Evolutionary conservation across 495 filamentous ascomycete genomes (phyloP).

Genomic region (Penicillium dipodomyicola): DNA sequence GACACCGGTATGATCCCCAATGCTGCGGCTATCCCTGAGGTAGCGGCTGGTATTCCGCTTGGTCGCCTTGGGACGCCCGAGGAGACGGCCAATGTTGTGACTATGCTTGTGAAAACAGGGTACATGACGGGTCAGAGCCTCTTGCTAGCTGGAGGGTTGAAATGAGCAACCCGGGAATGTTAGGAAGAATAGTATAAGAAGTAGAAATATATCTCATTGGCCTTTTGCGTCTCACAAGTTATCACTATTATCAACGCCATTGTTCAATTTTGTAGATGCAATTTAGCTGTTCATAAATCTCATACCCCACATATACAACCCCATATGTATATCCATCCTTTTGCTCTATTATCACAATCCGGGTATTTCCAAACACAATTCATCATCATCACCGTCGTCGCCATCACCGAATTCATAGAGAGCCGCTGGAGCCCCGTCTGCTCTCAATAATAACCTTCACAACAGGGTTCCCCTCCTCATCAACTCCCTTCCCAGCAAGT

Average conservation of each 20-base stretch:
- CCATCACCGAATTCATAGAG: conserved; percentile 9
- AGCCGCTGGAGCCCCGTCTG: conserved; percentile 10
- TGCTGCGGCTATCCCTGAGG: conserved; percentile 51
- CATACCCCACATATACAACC: background rate
- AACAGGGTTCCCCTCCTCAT: conserved; percentile 72
- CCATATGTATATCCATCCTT: background rate
- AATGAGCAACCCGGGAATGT: conserved; percentile 22
- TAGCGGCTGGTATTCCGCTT: conserved; percentile 57
- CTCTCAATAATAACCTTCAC: conserved; percentile 79
- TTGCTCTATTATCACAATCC: conserved; percentile 15
- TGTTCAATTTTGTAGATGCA: background rate
- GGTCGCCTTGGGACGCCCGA: conserved; percentile 61
- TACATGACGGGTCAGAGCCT: conserved; percentile 67
- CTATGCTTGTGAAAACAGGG: conserved; percentile 64
- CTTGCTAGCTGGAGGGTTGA: conserved; percentile 56
- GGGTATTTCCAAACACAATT: conserved; percentile 26
- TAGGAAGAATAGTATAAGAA: background rate
- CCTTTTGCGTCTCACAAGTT: background rate
- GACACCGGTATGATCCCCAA: conserved; percentile 66
- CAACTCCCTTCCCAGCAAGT: conserved; percentile 76
- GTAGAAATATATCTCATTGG: background rate
- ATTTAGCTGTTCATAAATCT: background rate
- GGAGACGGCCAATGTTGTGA: conserved; percentile 66
- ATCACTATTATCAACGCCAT: background rate
- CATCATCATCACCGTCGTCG: conserved; percentile 20